Evolutionary conservation across 2,329 filamentous ascomycete species (phyloP), one percentile per base, ranked within the genome.

Genomic region (Calycina herbarum): DNA sequence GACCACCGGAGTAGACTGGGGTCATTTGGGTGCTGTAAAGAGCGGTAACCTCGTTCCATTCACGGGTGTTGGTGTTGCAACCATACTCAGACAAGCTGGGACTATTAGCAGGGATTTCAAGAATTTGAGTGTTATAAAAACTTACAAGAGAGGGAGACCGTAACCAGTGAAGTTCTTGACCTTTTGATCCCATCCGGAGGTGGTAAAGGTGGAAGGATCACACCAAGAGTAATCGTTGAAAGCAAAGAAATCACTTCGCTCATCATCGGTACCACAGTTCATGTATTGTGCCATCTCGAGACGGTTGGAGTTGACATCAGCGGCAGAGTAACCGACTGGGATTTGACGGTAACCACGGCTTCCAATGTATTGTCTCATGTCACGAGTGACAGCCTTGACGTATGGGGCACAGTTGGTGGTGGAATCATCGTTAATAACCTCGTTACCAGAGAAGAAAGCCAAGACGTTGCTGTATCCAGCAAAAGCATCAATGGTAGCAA

Each of bases 21-120:
- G 90, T 93, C 94, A 98, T 98, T 67, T 97, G 78, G 24, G 79
- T 79, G 79, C 82, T 86, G 89, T 97, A 98, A 65, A 99, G 83
- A 57, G 94, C 84, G 59, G 79, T 79, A 62, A 97, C 80, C 81
- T 97, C 94, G 66, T 87, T 83, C 75, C 97, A 99, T 75, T 89
- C 82, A 73, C 94, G 94, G 67, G 82, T 86, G 83, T 92, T 93
- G 76, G 86, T 90, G 79, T 77, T 93, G 82, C 95, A 99, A 68
- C 95, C 95, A 77, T 91, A 98, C 79, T 98, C 95, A 61, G 94
- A 97, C 63, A 99, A 67, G 67, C 73, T 48, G 17, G 3, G 20
- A 8, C 11, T 13, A 59, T 70, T 65, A 72, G 68, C 45, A 60
- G 17, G 8, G 6, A 51, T 17, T 3, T n/a, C 20, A 20, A 24